Conservation (phyloP, 305 asterid genomes). For the Lippia alba region DNA sequence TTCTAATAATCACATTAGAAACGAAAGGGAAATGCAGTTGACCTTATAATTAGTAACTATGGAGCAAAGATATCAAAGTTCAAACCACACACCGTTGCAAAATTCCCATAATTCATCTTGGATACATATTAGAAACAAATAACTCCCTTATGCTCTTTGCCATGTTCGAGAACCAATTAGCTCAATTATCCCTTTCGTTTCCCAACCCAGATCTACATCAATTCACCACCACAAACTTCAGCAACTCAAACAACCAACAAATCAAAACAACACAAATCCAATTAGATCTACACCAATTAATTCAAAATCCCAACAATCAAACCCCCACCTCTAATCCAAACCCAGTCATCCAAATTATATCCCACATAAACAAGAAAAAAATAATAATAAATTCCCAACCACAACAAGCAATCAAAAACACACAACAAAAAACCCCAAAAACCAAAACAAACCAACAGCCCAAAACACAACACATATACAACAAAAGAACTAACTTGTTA, state of each 20-base stretch:
- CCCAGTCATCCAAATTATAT: slow-evolving; percentile 19
- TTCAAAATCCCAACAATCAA: slow-evolving; percentile 15
- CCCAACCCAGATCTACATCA: slow-evolving; percentile 41
- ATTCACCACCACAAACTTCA: slow-evolving; percentile 18
- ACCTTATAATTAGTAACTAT: not conserved
- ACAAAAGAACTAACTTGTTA: slow-evolving; percentile 63
- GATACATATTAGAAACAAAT: slow-evolving; percentile 5
- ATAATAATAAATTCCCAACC: not conserved
- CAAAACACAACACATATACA: not conserved
- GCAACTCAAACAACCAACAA: not conserved
- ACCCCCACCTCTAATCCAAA: slow-evolving; percentile 18
- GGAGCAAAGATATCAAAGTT: slow-evolving; percentile 7
- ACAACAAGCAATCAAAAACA: slow-evolving; percentile 4
- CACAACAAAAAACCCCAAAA: slow-evolving; percentile 5
- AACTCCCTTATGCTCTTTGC: slow-evolving; percentile 9
- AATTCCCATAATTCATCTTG: slow-evolving; percentile 4
- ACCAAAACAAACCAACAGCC: not conserved
- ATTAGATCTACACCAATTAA: slow-evolving; percentile 32
- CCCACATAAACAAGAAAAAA: not conserved
- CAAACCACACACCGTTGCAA: slow-evolving; percentile 6
- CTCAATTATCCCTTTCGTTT: slow-evolving; percentile 19
- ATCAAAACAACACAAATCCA: slow-evolving; percentile 15
- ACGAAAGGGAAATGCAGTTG: not conserved
- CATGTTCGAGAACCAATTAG: slow-evolving; percentile 19
- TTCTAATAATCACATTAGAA: not conserved